Conservation (phyloP, 768 basidiomycete genomes). For the Lactifluus hygrophoroides region DNA sequence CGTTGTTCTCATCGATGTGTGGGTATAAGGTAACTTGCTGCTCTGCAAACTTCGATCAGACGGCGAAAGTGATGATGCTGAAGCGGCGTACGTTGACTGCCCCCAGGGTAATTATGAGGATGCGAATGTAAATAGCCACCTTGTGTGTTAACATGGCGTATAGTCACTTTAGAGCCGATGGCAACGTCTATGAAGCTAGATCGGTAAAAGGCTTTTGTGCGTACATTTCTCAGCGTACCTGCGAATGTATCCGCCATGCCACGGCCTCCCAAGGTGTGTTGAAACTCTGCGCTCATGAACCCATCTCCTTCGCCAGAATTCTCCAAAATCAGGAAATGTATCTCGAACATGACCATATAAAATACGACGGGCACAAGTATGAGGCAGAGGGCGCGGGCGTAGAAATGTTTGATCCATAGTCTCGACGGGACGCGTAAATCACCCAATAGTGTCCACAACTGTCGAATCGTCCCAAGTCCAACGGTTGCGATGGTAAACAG, state of each 20-base stretch:
- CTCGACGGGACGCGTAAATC: constrained; percentile 71
- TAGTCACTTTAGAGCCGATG: constrained; percentile 69
- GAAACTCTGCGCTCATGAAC: constrained; percentile 99
- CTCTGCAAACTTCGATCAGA: constrained; percentile 40
- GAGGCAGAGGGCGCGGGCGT: constrained; percentile 82
- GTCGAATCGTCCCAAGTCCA: constrained; percentile 73
- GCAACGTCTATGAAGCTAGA: constrained; percentile 53
- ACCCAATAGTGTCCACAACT: constrained; percentile 86
- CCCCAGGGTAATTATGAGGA: constrained; percentile 77
- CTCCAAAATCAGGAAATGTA: constrained; percentile 85
- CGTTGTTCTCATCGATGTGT: constrained; percentile 94
- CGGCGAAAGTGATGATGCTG: constrained; percentile 1
- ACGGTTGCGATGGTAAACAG: constrained; percentile 95
- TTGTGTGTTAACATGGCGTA: constrained; percentile 93
- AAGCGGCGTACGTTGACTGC: constrained; percentile 68
- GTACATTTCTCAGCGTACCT: constrained; percentile 37
- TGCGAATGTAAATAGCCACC: constrained; percentile 99
- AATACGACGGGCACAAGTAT: constrained; percentile 79
- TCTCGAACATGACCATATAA: constrained; percentile 95
- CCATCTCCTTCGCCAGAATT: constrained; percentile 96
- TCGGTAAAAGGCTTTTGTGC: neutral
- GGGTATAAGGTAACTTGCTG: constrained; percentile 99
- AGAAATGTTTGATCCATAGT: constrained; percentile 76
- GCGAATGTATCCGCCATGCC: constrained; percentile 92
- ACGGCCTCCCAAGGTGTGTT: constrained; percentile 84